phyloP scores from a whole-genome alignment of 352 stramenopile species.

The Phytophthora cryptogea region DNA sequence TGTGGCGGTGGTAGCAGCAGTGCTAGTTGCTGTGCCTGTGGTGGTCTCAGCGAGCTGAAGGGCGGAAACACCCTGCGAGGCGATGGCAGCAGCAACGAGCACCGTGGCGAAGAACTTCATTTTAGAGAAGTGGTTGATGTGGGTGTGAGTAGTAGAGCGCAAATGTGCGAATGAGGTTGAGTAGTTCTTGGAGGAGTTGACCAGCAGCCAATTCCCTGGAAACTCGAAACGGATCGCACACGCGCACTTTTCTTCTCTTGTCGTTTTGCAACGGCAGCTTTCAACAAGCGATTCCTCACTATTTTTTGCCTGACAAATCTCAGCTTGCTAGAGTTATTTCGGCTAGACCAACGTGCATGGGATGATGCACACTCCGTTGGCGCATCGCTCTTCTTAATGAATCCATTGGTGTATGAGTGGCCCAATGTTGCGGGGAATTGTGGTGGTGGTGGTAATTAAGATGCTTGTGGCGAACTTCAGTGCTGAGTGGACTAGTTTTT shows the following conservation, averaged over 20 bases:
- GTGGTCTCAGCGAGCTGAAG: constrained; percentile 2
- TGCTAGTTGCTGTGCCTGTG: neutral
- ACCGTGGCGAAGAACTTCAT: constrained; percentile 29
- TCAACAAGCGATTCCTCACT: neutral
- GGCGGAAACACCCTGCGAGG: constrained; percentile 5
- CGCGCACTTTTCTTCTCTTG: constrained; percentile 11
- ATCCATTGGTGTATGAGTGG: too few species aligned
- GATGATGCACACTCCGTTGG: too few species aligned
- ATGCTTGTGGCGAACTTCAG: too few species aligned
- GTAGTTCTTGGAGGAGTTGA: neutral
- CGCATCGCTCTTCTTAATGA: too few species aligned
- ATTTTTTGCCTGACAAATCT: neutral
- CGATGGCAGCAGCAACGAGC: constrained; percentile 15
- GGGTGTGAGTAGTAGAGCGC: constrained; percentile 1
- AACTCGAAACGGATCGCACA: constrained; percentile 11
- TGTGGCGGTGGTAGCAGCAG: neutral
- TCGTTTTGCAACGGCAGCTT: constrained; percentile 21
- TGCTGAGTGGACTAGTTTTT: too few species aligned
- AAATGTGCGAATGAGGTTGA: constrained; percentile 17
- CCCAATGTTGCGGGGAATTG: too few species aligned
- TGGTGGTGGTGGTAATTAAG: too few species aligned
- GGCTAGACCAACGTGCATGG: too few species aligned
- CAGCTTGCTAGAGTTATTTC: too few species aligned
- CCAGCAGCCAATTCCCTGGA: neutral
- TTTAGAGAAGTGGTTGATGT: neutral